These are phyloP conservation scores for Paecilomyces variotii DNA, from an alignment of 2,329 filamentous ascomycete species.

Conservation along the genomic window DNA sequence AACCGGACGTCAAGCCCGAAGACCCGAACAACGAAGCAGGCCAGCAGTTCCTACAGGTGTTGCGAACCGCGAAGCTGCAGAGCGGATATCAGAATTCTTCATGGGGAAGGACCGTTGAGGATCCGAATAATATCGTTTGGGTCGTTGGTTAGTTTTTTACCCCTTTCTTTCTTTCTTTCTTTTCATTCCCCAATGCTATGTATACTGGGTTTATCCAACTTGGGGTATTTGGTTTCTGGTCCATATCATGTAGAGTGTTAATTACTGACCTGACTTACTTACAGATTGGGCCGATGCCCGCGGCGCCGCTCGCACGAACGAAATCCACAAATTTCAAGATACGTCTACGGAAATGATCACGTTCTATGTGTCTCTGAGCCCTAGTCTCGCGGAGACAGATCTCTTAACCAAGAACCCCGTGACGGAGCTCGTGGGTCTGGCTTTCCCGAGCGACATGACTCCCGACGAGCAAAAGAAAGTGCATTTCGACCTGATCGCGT, in stretches of 20 bases:
- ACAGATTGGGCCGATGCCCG: constrained; percentile 28
- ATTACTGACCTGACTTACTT: neutral
- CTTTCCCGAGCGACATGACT: constrained; percentile 31
- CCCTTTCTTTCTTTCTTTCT: neutral
- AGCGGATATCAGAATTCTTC: constrained; percentile 26
- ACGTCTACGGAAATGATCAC: constrained; percentile 13
- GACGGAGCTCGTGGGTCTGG: constrained; percentile 42
- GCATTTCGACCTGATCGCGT: constrained; percentile 26
- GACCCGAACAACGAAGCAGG: constrained; percentile 26
- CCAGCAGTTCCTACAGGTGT: constrained; percentile 18
- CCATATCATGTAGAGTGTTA: neutral
- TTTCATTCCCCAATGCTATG: too few species aligned
- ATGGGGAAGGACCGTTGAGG: constrained; percentile 31
- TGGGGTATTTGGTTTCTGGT: neutral
- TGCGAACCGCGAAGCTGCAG: constrained; percentile 22
- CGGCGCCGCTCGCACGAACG: constrained; percentile 10
- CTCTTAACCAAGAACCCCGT: constrained; percentile 33
- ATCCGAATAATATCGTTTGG: constrained; percentile 29
- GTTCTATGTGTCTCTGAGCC: constrained; percentile 24
- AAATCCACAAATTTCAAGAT: constrained; percentile 18
- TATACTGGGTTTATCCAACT: neutral
- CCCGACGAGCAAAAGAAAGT: constrained; percentile 20
- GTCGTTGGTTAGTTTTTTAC: constrained; percentile 22
- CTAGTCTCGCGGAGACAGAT: constrained; percentile 17
- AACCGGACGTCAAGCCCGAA: constrained; percentile 29